These are phyloP conservation scores for Neopestalotiopsis clavispora DNA, from an alignment of 2,329 filamentous ascomycete species.

Conservation along the genomic window DNA sequence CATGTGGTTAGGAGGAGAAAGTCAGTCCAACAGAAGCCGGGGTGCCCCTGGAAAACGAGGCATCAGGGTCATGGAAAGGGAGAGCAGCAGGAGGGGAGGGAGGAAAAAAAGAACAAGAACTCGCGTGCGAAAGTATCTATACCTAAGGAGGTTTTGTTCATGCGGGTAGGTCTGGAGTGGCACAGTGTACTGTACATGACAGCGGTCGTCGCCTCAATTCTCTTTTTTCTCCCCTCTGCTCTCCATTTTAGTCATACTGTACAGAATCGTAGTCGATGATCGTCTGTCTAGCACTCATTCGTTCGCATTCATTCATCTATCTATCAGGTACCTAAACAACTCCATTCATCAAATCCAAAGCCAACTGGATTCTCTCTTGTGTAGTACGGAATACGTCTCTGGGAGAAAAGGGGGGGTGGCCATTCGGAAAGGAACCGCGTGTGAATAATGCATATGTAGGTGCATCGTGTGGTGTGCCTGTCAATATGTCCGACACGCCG, in stretches of 20 bases:
- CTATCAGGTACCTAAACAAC: not conserved
- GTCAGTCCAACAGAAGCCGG: conserved; percentile 7
- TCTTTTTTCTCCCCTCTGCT: not conserved
- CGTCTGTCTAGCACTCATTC: not conserved
- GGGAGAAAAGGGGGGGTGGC: not conserved
- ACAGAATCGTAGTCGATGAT: not conserved
- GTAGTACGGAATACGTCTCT: conserved; percentile 5
- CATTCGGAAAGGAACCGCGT: conserved; percentile 1
- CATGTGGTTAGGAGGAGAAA: conserved; percentile 18
- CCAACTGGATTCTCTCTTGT: not conserved
- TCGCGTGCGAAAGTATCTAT: not conserved
- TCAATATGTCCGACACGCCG: not conserved
- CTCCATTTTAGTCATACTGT: not conserved
- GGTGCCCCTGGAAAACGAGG: conserved; percentile 8
- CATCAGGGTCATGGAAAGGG: conserved; percentile 4
- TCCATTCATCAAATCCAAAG: not conserved
- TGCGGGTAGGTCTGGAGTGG: not conserved
- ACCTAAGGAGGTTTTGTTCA: not conserved
- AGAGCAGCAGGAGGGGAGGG: not conserved
- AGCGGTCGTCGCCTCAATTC: not conserved
- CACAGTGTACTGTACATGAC: not conserved
- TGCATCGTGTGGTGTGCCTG: conserved; percentile 3
- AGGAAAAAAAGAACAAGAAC: too few species aligned
- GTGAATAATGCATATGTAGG: not conserved
- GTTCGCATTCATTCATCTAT: not conserved